Conservation (phyloP, 768 basidiomycete genomes). For the Mycena vulgaris region DNA sequence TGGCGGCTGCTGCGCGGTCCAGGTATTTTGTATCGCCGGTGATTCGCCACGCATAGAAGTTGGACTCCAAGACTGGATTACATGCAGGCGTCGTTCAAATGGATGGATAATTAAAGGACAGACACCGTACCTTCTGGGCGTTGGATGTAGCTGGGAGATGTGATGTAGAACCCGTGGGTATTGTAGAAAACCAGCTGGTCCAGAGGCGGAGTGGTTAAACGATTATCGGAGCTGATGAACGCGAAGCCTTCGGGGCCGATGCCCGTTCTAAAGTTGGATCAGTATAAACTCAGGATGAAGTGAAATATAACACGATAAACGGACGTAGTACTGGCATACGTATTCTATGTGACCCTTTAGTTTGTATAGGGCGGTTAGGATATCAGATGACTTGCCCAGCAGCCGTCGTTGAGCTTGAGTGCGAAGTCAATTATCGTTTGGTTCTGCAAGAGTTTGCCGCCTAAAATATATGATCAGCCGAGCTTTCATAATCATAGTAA, state of each 20-base stretch:
- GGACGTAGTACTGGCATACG: conserved; percentile 78
- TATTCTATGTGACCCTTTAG: conserved; percentile 57
- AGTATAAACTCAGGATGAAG: not conserved
- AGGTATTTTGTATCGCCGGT: conserved; percentile 65
- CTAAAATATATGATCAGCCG: not conserved
- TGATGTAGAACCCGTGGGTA: conserved; percentile 77
- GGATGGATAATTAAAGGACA: too few relatives aligned
- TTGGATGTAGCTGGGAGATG: conserved; percentile 67
- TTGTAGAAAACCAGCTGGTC: conserved; percentile 68
- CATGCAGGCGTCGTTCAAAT: too few relatives aligned
- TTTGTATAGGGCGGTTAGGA: not conserved
- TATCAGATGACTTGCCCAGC: conserved; percentile 59
- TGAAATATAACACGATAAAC: conserved; percentile 54
- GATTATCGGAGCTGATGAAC: conserved; percentile 75
- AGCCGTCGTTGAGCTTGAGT: conserved; percentile 75
- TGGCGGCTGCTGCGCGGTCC: conserved; percentile 58
- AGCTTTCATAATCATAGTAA: too few relatives aligned
- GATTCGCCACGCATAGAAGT: conserved; percentile 71
- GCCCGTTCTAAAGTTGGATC: conserved; percentile 66
- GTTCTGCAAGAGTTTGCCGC: conserved; percentile 77
- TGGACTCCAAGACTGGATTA: conserved; percentile 38
- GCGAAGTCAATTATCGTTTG: conserved; percentile 76
- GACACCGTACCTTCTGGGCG: conserved; percentile 68
- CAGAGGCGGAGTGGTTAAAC: conserved; percentile 62
- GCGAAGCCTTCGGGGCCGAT: conserved; percentile 84